A percentile compares a stretch with the other conserved stretches of the same genome.
Conservation (phyloP, 2,329 filamentous ascomycete species). For the Pezicula neosporulosa region DNA sequence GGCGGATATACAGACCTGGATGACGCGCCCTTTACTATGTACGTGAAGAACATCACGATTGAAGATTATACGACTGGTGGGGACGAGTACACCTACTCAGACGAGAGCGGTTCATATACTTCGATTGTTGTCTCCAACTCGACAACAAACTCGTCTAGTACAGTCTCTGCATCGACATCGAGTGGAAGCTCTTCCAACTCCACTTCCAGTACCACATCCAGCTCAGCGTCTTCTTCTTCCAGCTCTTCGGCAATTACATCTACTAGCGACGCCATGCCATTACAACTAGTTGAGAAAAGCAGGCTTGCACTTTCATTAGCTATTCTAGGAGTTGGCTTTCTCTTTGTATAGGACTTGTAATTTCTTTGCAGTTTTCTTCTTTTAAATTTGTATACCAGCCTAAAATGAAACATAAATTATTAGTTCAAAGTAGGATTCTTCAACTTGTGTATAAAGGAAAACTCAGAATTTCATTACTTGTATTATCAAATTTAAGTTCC, state of each 20-base stretch:
- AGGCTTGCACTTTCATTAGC: background rate
- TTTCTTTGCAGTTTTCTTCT: no score
- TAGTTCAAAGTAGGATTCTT: no score
- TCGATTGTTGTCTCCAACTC: background rate
- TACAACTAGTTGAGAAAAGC: background rate
- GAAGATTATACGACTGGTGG: constrained; percentile 57
- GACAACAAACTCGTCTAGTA: background rate
- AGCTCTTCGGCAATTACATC: background rate
- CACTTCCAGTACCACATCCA: background rate
- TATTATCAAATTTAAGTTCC: no score
- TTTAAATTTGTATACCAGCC: no score
- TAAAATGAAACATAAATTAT: no score
- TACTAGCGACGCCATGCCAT: background rate
- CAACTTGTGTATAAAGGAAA: no score
- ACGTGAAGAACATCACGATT: constrained; percentile 58
- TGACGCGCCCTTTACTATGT: constrained; percentile 69
- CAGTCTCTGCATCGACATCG: background rate
- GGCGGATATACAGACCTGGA: constrained; percentile 65
- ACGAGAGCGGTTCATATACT: background rate
- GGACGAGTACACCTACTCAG: constrained; percentile 27
- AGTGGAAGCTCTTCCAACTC: background rate
- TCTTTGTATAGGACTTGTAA: background rate
- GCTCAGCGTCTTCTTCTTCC: background rate
- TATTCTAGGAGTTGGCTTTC: background rate
- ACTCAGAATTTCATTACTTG: no score